Base-by-base conservation (phyloP, 2,329 filamentous ascomycete species). In the Rhinocladiella mackenziei region DNA sequence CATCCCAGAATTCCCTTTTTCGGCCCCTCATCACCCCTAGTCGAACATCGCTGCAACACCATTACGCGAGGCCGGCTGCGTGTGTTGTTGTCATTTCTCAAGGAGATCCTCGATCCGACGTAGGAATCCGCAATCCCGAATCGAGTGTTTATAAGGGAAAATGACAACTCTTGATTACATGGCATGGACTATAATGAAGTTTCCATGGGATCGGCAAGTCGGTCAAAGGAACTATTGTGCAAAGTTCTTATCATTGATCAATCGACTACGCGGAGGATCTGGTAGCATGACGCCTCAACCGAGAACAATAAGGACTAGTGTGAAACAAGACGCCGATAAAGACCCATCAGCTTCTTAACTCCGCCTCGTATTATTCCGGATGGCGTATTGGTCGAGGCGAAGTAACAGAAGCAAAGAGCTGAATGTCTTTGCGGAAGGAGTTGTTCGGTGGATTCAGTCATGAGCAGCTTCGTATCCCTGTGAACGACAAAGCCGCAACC, bases 291-390 rank as follows among this genome's bases (percentile, higher is more conserved):
- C 39, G 41, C 40, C 37, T 18, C 32, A 44, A 30, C 48, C 36
- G 45, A 45, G 37, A 38, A 40, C 38, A 33, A 45, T 25, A 14
- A 34, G 20, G 41, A 41, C 38, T 51, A 51, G 49, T 51, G 32
- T 49, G 46, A 49, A 45, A 48, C 45, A 44, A 45, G 32, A 11
- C 39, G 14, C 20, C 32, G 48, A 36, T 40, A 31, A 23, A 29
- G 30, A 44, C 36, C 31, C 38, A 22, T 39, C 35, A 7, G 10
- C 7, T 33, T 7, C 14, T 33, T 33, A 17, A 26, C 8, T 8
- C 23, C 8, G 23, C 8, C 23, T 26, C n/a, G n/a, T 26, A n/a
- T 8, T 26, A 8, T 26, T n/a, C 23, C n/a, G 23, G 23, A 8
- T 26, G 23, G 23, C n/a, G n/a, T 30, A 5, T 5, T 14, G 28